A percentile compares a stretch with the other conserved stretches of the same genome.
phyloP scores from a whole-genome alignment of 306 rosid species.

The Argentina anserina region DNA sequence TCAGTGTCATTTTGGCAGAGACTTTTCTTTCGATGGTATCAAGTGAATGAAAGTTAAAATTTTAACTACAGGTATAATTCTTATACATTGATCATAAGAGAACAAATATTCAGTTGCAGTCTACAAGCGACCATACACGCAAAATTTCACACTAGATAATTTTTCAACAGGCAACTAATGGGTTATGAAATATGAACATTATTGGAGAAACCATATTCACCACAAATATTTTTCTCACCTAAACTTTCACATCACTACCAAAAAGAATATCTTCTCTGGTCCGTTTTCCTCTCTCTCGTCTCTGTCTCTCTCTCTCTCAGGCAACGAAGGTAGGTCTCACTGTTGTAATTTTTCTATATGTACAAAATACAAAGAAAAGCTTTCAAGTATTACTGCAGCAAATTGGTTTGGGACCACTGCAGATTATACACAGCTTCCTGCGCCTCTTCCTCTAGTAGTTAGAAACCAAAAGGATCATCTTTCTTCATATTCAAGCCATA shows the following conservation, averaged over 20 bases:
- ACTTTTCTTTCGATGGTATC: no score
- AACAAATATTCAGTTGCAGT: no score
- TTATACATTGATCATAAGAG: no score
- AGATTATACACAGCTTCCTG: conserved; percentile 28
- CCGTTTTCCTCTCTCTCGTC: not conserved
- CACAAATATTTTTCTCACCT: not conserved
- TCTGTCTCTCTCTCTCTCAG: not conserved
- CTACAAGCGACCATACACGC: no score
- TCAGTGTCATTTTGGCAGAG: no score
- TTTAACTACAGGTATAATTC: no score
- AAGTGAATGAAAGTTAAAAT: no score
- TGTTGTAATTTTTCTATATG: not conserved
- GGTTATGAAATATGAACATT: not conserved
- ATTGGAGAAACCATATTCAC: not conserved
- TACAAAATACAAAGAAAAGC: conserved; percentile 21
- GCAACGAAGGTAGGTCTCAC: not conserved
- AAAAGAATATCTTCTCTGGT: not conserved
- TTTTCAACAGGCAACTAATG: not conserved
- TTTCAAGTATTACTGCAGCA: conserved; percentile 24
- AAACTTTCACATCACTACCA: not conserved
- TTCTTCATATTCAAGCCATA: conserved; percentile 39
- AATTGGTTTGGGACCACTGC: conserved; percentile 43
- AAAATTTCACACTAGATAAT: no score
- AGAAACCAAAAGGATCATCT: conserved; percentile 23
- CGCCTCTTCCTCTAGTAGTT: conserved; percentile 27